Evolutionary conservation across 1,139 yeast species (phyloP), one percentile per base, ranked within the genome.

Genomic region (Kodamaea sp.): DNA sequence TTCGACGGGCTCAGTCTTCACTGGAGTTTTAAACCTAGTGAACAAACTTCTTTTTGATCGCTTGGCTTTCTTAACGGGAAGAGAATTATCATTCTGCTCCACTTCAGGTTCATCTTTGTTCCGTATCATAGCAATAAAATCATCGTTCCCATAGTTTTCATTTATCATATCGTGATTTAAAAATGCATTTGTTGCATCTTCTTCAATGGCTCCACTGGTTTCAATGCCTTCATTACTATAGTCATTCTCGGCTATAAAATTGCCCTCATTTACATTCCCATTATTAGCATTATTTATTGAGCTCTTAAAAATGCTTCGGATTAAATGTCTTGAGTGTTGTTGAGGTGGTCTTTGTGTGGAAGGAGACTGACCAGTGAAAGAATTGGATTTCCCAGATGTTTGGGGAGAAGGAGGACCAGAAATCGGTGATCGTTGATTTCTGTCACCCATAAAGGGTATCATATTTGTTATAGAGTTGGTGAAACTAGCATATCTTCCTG

Each of bases 361-460:
- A 24, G 42, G 43, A 10, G 40, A 10, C 24, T 38, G 44, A 5
- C 15, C 15, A 12, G 30, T 31, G n/a, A 12, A 15, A 3, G 20
- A 15, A 15, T 15, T 15, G 20, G 24, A 9, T 10, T 4, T 31
- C n/a, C 26, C 48, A 2, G 38, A 23, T 31, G 34, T 25, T 28
- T 41, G 43, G 31, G 52, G 49, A 27, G 48, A 39, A 7, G 52
- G 43, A 2, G 51, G 55, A 2, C 50, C 49, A 4, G 66, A 59
- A 11, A 52, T 40, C 25, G 61, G 46, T 29, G 60, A 46, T 38
- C 60, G 52, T 34, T 61, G 61, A 15, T 53, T 60, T 37, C 62
- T 58, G 38, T 68, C 75, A 29, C 70, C 65, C 71, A 69, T 69
- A 47, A 71, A 71, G 2, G 75, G 76, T 31, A 71, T 59, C 48